phyloP scores from a whole-genome alignment of 352 stramenopile genomes.

The Pythium oligandrum region DNA sequence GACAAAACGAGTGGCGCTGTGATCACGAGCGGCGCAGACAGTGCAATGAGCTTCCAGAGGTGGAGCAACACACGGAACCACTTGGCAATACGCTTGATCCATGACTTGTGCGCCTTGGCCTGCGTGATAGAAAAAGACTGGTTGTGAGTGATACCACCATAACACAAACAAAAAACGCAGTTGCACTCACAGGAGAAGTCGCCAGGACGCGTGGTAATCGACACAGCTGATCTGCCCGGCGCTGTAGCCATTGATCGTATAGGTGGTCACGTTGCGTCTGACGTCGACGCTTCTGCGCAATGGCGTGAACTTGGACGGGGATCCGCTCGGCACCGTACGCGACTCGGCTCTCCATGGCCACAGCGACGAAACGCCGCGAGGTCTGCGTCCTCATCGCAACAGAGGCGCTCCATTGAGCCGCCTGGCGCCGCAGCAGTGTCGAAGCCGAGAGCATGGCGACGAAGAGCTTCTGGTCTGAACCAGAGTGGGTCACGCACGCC shows the following conservation, averaged over 20 bases:
- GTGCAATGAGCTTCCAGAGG: conserved; percentile 49
- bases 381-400: no score
- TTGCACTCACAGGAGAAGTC: conserved; percentile 12
- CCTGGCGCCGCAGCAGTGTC: conserved; percentile 7
- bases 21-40: conserved; percentile 39
- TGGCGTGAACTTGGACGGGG: conserved; percentile 6
- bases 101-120: conserved; percentile 3
- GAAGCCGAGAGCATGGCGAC: conserved; percentile 8
- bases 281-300: conserved; percentile 12
- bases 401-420: not conserved
- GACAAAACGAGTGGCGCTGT: conserved; percentile 45
- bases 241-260: conserved; percentile 9
- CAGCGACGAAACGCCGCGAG: no score
- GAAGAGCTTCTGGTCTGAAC: not conserved
- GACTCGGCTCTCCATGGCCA: no score
- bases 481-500: no score
- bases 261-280: conserved; percentile 6
- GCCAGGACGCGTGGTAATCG: conserved; percentile 16
- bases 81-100: conserved; percentile 28
- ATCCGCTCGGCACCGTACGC: not conserved
- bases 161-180: no score
- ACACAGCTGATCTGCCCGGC: conserved; percentile 6
- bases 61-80: conserved; percentile 47
- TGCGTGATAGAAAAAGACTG: no score
- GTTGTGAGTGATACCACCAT: no score